These are phyloP conservation scores for Mariannaea elegans DNA, from an alignment of 2,329 filamentous ascomycete genomes.

Conservation along the genomic window DNA sequence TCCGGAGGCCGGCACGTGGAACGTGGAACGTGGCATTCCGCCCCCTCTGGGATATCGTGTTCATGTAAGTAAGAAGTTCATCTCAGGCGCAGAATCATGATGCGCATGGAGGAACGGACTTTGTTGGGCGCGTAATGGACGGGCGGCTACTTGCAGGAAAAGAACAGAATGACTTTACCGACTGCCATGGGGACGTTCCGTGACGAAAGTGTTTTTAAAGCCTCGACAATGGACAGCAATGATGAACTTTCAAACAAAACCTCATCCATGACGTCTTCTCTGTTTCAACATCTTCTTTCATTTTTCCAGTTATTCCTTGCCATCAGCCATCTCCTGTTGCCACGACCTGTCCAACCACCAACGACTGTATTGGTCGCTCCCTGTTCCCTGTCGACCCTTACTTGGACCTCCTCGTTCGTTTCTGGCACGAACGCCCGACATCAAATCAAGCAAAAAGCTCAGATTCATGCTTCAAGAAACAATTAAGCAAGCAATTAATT, in stretches of 20 bases:
- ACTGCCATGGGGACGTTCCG: slow-evolving; percentile 3
- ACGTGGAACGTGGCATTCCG: neutral
- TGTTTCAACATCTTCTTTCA: neutral
- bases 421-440: neutral
- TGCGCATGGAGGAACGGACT: neutral
- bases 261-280: neutral
- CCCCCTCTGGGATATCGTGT: neutral
- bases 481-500: neutral
- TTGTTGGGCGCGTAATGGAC: neutral
- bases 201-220: slow-evolving; percentile 7
- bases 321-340: neutral
- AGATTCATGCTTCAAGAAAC: neutral
- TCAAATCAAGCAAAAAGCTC: slow-evolving; percentile 7
- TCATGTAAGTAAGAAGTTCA: neutral
- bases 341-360: neutral
- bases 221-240: neutral
- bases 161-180: slow-evolving; percentile 1
- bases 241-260: neutral
- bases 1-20: neutral
- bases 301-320: neutral
- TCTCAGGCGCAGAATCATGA: neutral
- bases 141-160: slow-evolving; percentile 12
- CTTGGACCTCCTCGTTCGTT: neutral
- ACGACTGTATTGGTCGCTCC: neutral
- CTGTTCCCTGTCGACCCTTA: slow-evolving; percentile 5